Conservation (phyloP, 2,329 filamentous ascomycete species). For the Periconia sp. region DNA sequence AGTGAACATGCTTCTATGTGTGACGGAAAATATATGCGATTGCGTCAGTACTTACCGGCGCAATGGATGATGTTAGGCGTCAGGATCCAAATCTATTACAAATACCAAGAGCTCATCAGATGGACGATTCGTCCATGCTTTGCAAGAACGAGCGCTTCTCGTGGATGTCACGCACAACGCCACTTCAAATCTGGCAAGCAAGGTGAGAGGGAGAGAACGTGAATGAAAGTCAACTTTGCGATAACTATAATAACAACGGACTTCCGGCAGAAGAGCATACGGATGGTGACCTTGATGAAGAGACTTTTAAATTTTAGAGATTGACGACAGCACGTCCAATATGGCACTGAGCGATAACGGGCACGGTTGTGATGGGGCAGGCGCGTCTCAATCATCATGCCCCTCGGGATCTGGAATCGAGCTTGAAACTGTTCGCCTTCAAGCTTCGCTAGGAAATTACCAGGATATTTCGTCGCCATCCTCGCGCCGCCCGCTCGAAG, state of each 20-base stretch:
- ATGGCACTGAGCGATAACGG: neutral
- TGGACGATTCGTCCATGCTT: too few relatives aligned
- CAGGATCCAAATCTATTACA: too few relatives aligned
- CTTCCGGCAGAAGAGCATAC: too few relatives aligned
- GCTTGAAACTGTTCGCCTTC: neutral
- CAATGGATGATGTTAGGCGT: too few relatives aligned
- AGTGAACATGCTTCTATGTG: too few relatives aligned
- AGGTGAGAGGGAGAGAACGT: neutral
- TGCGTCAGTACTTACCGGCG: too few relatives aligned
- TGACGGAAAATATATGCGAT: too few relatives aligned
- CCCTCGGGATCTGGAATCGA: neutral
- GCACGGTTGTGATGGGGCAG: neutral
- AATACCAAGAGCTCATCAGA: too few relatives aligned
- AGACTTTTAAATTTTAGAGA: too few relatives aligned
- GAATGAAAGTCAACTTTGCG: neutral
- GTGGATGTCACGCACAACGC: too few relatives aligned
- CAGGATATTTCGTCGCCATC: neutral
- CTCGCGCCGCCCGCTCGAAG: neutral
- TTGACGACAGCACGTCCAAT: neutral
- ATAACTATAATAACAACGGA: neutral
- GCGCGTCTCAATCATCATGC: neutral
- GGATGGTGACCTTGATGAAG: neutral
- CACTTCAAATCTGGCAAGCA: too few relatives aligned
- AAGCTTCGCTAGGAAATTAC: neutral
- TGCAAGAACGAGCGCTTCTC: too few relatives aligned